These are phyloP conservation scores for Acacia pycnantha DNA, from an alignment of 331 rosid genomes.

Conservation along the genomic window DNA sequence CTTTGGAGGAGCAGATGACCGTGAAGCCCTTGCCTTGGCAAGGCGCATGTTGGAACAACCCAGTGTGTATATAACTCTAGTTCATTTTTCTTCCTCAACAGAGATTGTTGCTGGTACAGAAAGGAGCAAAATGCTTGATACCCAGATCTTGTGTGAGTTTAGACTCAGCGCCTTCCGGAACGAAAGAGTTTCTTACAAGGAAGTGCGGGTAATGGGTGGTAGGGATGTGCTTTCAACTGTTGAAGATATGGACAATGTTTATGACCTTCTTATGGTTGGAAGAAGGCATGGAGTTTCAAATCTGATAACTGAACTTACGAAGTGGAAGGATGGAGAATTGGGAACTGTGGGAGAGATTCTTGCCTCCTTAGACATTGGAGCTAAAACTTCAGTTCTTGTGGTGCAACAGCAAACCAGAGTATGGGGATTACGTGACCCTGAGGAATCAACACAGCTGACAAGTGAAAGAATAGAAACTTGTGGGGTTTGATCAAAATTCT, in stretches of 20 bases:
- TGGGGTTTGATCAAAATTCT: slow-evolving; percentile 22
- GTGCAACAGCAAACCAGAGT: slow-evolving; percentile 48
- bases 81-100: slow-evolving; percentile 32
- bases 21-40: slow-evolving; percentile 52
- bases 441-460: slow-evolving; percentile 35
- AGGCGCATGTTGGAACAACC: slow-evolving; percentile 42
- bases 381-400: slow-evolving; percentile 43
- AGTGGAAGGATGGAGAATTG: slow-evolving; percentile 43
- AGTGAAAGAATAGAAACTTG: slow-evolving; percentile 25
- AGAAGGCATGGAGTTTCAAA: slow-evolving; percentile 47
- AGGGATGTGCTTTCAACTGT: slow-evolving; percentile 33
- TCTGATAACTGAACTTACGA: slow-evolving; percentile 37
- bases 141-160: slow-evolving; percentile 41
- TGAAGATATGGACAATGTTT: slow-evolving; percentile 31
- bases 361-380: slow-evolving; percentile 31
- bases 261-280: slow-evolving; percentile 56
- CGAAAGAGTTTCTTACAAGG: slow-evolving; percentile 40
- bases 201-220: slow-evolving; percentile 22
- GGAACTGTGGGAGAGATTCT: slow-evolving; percentile 51
- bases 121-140: slow-evolving; percentile 47
- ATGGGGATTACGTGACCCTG: slow-evolving; percentile 55
- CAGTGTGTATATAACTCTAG: slow-evolving; percentile 36
- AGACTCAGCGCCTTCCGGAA: slow-evolving; percentile 45
- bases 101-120: slow-evolving; percentile 43
- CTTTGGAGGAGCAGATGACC: slow-evolving; percentile 59